phyloP scores from a whole-genome alignment of 441 rosid genomes.

The Erodium trifolium region DNA sequence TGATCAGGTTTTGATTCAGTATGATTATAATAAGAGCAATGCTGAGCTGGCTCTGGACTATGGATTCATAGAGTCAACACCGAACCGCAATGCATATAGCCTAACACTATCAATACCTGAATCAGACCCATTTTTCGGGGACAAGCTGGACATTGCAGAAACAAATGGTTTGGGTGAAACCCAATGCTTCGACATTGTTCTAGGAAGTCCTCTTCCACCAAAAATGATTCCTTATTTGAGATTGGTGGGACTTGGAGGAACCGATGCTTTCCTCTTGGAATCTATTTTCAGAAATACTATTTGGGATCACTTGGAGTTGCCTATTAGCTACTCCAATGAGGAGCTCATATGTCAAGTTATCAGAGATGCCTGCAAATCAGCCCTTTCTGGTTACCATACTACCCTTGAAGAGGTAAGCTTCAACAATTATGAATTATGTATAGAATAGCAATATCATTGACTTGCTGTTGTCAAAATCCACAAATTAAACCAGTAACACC shows the following conservation, averaged over 20 bases:
- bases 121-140: slow-evolving; percentile 54
- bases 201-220: slow-evolving; percentile 62
- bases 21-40: slow-evolving; percentile 75
- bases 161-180: slow-evolving; percentile 61
- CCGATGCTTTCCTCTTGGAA: slow-evolving; percentile 84
- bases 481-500: not conserved
- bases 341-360: slow-evolving; percentile 72
- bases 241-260: slow-evolving; percentile 69
- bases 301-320: slow-evolving; percentile 86
- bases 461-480: not conserved
- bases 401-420: slow-evolving; percentile 67
- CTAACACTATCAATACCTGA: slow-evolving; percentile 67
- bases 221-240: slow-evolving; percentile 66
- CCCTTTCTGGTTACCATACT: slow-evolving; percentile 58
- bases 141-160: slow-evolving; percentile 87
- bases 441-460: not conserved
- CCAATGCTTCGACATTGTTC: slow-evolving; percentile 50
- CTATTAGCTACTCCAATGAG: slow-evolving; percentile 71
- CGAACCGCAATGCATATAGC: slow-evolving; percentile 60
- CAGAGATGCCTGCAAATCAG: slow-evolving; percentile 79
- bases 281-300: slow-evolving; percentile 68
- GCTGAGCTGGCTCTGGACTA: slow-evolving; percentile 87
- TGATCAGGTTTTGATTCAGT: slow-evolving; percentile 69
- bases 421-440: not conserved
- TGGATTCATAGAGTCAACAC: slow-evolving; percentile 64